These are phyloP conservation scores for Calvatia gigantea DNA, from an alignment of 768 basidiomycete species.

Conservation along the genomic window DNA sequence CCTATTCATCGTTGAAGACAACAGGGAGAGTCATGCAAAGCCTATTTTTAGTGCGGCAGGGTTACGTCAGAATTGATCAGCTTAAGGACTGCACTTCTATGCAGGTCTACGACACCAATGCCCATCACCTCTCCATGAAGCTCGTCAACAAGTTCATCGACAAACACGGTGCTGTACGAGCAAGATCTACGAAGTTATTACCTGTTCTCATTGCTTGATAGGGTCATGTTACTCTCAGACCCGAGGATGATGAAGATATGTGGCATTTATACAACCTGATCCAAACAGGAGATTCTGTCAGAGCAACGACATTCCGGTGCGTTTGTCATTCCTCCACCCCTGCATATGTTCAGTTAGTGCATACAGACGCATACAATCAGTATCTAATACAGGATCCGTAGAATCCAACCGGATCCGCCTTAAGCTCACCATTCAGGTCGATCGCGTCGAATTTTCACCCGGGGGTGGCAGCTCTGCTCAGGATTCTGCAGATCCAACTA, in stretches of 20 bases:
- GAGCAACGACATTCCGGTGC: constrained; percentile 82
- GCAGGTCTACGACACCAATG: too few species aligned
- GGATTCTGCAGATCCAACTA: constrained; percentile 33
- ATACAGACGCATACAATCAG: constrained; percentile 77
- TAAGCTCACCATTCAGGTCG: constrained; percentile 80
- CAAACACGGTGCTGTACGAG: constrained; percentile 73
- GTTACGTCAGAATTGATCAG: constrained; percentile 4
- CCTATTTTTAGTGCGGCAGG: constrained; percentile 3
- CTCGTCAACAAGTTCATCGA: constrained; percentile 79
- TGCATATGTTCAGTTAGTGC: background rate
- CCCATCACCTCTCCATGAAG: constrained; percentile 58
- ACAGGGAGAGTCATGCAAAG: background rate
- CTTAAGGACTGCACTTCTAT: background rate
- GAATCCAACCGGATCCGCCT: constrained; percentile 87
- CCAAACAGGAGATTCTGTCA: constrained; percentile 79
- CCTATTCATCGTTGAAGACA: constrained; percentile 15
- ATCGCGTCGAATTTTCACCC: constrained; percentile 78
- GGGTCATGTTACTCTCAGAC: constrained; percentile 93
- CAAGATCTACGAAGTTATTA: constrained; percentile 16
- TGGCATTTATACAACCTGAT: constrained; percentile 99
- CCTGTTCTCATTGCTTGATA: constrained; percentile 34
- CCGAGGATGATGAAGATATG: constrained; percentile 99
- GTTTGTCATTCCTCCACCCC: constrained; percentile 15
- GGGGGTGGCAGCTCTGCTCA: constrained; percentile 34
- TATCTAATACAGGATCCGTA: constrained; percentile 90